A percentile compares a stretch with the other conserved stretches of the same genome.
These are phyloP conservation scores for Abelmoschus esculentus DNA, from an alignment of 345 rosid species.

Conservation along the genomic window DNA sequence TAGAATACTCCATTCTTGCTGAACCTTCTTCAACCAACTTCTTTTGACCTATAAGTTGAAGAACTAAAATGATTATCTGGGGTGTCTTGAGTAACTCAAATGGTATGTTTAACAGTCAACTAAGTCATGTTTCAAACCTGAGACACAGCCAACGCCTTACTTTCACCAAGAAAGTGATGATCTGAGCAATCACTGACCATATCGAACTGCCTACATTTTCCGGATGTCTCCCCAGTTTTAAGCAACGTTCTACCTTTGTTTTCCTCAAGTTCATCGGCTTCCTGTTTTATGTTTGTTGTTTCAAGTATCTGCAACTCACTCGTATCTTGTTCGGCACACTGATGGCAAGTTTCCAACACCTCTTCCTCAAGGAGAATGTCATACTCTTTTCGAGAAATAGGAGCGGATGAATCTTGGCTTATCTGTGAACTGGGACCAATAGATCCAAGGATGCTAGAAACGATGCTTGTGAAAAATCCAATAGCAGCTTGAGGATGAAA, in stretches of 20 bases:
- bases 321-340: constrained; percentile 27
- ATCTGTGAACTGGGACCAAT: constrained; percentile 34
- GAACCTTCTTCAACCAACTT: constrained; percentile 82
- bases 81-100: not conserved
- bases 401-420: constrained; percentile 26
- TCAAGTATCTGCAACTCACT: constrained; percentile 22
- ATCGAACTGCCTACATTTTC: constrained; percentile 58
- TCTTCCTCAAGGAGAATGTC: constrained; percentile 26
- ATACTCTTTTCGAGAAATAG: constrained; percentile 30
- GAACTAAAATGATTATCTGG: not conserved
- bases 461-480: constrained; percentile 56
- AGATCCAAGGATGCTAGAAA: constrained; percentile 47
- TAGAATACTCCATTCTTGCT: constrained; percentile 80
- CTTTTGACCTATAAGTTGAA: constrained; percentile 41
- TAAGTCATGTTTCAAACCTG: constrained; percentile 45
- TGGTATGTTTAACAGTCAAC: constrained; percentile 8
- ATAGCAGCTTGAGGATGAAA: constrained; percentile 46
- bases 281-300: constrained; percentile 17
- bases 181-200: constrained; percentile 63
- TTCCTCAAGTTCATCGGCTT: constrained; percentile 25
- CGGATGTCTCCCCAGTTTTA: constrained; percentile 14
- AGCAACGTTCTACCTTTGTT: constrained; percentile 15
- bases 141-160: constrained; percentile 35
- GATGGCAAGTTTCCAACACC: constrained; percentile 25
- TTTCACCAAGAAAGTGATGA: constrained; percentile 58